Evolutionary conservation across 352 stramenopile genomes (phyloP).

Genomic region (Globisporangium carolinianum): DNA sequence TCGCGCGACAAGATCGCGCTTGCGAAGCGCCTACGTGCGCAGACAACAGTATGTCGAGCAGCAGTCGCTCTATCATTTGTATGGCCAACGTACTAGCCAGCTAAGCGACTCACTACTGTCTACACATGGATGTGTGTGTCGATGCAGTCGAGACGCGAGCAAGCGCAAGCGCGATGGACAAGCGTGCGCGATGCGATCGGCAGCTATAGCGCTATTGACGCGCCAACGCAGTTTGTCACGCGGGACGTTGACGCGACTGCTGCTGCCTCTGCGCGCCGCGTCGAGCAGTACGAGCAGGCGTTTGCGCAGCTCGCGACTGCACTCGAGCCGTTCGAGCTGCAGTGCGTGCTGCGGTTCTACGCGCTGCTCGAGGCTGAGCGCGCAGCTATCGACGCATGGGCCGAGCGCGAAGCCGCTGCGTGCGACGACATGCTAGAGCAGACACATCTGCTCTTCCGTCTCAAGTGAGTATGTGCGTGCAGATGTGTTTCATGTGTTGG

Average conservation of each 20-base stretch:
- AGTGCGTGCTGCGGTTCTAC: constrained; percentile 31
- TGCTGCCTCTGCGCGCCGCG: not conserved
- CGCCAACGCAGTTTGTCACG: not conserved
- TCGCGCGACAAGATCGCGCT: constrained; percentile 21
- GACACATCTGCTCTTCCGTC: constrained; percentile 34
- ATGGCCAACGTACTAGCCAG: too few relatives aligned
- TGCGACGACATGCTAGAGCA: constrained; percentile 23
- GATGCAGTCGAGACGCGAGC: constrained; percentile 1
- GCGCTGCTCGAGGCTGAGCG: constrained; percentile 43
- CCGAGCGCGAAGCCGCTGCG: constrained; percentile 14
- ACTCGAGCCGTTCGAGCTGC: constrained; percentile 26
- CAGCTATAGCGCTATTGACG: not conserved
- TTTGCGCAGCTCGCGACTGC: constrained; percentile 21
- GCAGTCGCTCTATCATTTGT: not conserved
- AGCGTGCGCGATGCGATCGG: not conserved
- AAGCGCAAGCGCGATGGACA: constrained; percentile 2
- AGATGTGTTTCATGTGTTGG: too few relatives aligned
- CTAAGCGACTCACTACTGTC: not conserved
- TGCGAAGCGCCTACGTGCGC: constrained; percentile 11
- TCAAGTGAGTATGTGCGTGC: constrained; percentile 50
- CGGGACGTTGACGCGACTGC: not conserved
- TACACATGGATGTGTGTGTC: not conserved
- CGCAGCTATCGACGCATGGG: constrained; percentile 31
- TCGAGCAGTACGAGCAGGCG: constrained; percentile 15
- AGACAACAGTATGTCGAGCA: constrained; percentile 13